phyloP scores from a whole-genome alignment of 2,329 filamentous ascomycete genomes.

The Diaporthe caulivora region DNA sequence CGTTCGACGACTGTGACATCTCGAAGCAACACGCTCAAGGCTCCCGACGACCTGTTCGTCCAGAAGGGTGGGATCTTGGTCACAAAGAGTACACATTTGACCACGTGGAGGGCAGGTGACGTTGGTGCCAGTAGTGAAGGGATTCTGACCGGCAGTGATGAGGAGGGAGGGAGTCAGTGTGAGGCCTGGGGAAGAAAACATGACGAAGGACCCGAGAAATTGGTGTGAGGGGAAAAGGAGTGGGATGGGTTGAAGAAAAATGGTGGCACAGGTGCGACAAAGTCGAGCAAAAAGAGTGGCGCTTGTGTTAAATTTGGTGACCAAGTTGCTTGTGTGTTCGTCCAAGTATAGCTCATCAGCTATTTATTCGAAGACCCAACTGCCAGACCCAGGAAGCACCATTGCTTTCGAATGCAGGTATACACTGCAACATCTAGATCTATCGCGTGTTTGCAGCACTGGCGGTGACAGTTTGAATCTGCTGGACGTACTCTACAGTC shows the following conservation, averaged over 20 bases:
- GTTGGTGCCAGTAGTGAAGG: constrained; percentile 31
- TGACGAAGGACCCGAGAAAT: background rate
- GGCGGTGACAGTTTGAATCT: background rate
- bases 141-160: constrained; percentile 28
- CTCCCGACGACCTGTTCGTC: background rate
- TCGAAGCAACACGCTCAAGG: constrained; percentile 3
- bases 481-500: background rate
- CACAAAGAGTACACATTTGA: constrained; percentile 32
- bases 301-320: background rate
- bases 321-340: background rate
- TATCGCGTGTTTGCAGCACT: background rate
- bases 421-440: background rate
- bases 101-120: constrained; percentile 30
- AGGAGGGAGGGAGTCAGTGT: background rate
- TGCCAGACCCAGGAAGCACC: background rate
- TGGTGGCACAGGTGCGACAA: background rate
- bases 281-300: background rate
- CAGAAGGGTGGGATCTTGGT: constrained; percentile 35
- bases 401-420: background rate
- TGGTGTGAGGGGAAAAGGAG: background rate
- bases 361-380: background rate
- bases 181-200: background rate
- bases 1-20: constrained; percentile 11
- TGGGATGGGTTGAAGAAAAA: background rate
- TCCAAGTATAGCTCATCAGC: background rate